These are phyloP conservation scores for Ceriops zippeliana DNA, from an alignment of 345 rosid genomes.

Conservation along the genomic window DNA sequence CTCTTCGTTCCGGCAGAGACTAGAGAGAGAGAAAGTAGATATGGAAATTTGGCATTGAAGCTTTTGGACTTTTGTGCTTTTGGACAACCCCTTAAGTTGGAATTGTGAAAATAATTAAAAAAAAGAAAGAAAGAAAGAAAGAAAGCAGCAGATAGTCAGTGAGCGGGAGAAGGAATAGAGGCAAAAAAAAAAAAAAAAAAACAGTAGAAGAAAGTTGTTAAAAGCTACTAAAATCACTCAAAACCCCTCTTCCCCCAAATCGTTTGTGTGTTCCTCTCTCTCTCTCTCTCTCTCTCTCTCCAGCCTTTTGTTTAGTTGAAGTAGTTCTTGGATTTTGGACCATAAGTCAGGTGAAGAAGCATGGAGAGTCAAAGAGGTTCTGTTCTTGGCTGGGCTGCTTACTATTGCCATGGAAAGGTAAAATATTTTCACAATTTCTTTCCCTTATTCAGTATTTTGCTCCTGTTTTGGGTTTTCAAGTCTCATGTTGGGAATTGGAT, in stretches of 20 bases:
- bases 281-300: background rate
- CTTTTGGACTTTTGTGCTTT: conserved; percentile 44
- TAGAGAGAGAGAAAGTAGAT: conserved; percentile 6
- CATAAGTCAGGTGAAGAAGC: conserved; percentile 7
- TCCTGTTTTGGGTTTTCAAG: background rate
- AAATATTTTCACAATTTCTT: background rate
- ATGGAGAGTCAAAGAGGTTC: conserved; percentile 67
- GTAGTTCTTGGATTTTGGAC: background rate
- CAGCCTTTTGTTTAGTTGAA: background rate
- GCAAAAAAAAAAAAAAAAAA: background rate
- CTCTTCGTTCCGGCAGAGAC: background rate
- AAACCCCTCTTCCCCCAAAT: conserved; percentile 4
- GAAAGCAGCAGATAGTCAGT: background rate
- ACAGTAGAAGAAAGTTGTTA: conserved; percentile 14
- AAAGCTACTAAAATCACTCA: conserved; percentile 29
- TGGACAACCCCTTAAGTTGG: conserved; percentile 23
- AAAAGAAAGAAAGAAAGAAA: background rate
- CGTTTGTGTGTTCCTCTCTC: conserved; percentile 3
- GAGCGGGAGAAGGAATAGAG: too few relatives aligned
- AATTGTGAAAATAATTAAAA: too few relatives aligned
- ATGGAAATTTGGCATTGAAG: conserved; percentile 25
- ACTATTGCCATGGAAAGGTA: conserved; percentile 66
- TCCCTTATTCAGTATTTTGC: background rate
- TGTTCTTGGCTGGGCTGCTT: conserved; percentile 51
- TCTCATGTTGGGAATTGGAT: background rate